Percentiles rank a stretch among this genome's conserved stretches.
phyloP scores from a whole-genome alignment of 768 basidiomycete species.

The Kwoniella europaea region DNA sequence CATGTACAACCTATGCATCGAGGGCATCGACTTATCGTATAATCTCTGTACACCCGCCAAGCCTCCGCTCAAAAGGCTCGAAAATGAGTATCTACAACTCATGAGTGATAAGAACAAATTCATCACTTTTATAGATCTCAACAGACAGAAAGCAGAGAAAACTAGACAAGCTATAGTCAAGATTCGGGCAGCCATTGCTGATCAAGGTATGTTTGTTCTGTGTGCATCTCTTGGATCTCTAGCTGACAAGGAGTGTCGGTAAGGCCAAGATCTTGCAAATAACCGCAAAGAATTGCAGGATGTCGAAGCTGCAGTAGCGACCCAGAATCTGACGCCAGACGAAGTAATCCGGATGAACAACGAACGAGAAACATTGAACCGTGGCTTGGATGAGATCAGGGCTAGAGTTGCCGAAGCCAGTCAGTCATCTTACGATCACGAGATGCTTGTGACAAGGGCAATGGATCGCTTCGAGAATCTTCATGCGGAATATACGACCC shows the following conservation, averaged over 20 bases:
- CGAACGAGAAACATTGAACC: constrained; percentile 75
- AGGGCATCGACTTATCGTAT: background rate
- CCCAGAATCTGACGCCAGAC: constrained; percentile 87
- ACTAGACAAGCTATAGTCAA: constrained; percentile 69
- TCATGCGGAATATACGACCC: constrained; percentile 75
- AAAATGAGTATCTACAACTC: constrained; percentile 64
- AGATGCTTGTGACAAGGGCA: constrained; percentile 80
- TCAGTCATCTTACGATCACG: constrained; percentile 74
- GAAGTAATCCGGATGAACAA: constrained; percentile 90
- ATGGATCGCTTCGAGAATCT: constrained; percentile 81
- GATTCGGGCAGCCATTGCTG: constrained; percentile 55
- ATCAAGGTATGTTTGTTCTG: too few relatives aligned
- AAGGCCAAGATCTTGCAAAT: constrained; percentile 62
- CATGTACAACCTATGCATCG: background rate
- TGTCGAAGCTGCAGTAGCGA: constrained; percentile 71
- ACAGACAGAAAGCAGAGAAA: constrained; percentile 65
- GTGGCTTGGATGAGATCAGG: constrained; percentile 62
- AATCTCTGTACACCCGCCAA: constrained; percentile 2
- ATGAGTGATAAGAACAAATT: constrained; percentile 65
- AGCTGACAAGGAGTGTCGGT: too few relatives aligned
- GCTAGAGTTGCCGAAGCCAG: constrained; percentile 76
- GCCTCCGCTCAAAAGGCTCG: constrained; percentile 55
- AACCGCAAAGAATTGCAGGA: constrained; percentile 70
- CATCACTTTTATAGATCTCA: constrained; percentile 49
- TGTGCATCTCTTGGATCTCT: too few relatives aligned